Base-by-base conservation (phyloP, 345 rosid genomes). In the Punica granatum region DNA sequence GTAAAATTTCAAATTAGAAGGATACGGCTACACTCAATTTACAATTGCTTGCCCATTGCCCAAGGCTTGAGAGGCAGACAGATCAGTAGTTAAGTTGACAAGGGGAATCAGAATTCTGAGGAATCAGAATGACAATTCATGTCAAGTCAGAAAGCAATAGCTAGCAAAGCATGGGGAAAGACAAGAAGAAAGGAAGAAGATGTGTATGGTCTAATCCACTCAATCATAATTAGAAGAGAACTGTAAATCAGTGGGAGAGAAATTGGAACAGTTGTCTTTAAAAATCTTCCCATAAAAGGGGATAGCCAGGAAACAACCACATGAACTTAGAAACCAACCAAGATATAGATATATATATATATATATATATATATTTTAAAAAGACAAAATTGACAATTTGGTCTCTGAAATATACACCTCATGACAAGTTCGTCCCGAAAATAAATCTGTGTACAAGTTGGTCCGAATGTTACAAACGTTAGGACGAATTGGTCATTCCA, bases 31-130 rank as follows among this genome's bases (percentile, higher is more conserved):
- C n/a, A n/a, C n/a, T n/a, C n/a, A n/a, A n/a, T n/a, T n/a, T n/a
- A n/a, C n/a, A n/a, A n/a, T n/a, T n/a, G n/a, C n/a, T n/a, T 54
- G 7, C 60, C 60, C 60, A 54, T 25, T 25, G 60, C 60, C 60
- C 60, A 26, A 54, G 2, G 18, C 33, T 25, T 1, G 23, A 21
- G 60, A 54, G 31, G 5, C 18, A 54, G 58, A 7, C 58, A 51
- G n/a, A 51, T 46, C 58, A 51, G 26, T 51, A 25, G 58, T 25
- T n/a, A 23, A 37, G 5, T 37, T 37, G 41, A 37, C 6, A 37
- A 4, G 34, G 49, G 61, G 28, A 56, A 56, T 26, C 33, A 56
- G 61, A 56, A 56, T 28, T 56, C 61, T 56, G 34, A 13, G 61
- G 32, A 56, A 56, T 51, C 61, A 26, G 34, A 56, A 56, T 30